These are phyloP conservation scores for barrel medic (Medicago truncatula) DNA, from an alignment of 306 rosid species.

Conservation along the genomic window DNA sequence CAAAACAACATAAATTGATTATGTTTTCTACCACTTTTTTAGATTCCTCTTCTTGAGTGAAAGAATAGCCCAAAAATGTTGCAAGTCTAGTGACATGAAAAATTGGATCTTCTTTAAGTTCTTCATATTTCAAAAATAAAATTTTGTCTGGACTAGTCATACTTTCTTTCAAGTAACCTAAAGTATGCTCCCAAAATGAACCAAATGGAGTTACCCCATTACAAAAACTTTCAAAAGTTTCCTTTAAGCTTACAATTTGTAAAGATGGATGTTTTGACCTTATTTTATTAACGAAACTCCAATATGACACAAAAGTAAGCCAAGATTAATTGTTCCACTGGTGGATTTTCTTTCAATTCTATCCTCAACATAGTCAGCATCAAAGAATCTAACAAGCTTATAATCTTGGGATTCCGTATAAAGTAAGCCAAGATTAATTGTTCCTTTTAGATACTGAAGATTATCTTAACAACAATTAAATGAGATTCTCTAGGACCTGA, in stretches of 20 bases:
- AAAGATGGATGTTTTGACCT: background rate
- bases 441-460: no score
- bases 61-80: constrained; percentile 50
- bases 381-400: no score
- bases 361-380: no score
- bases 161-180: constrained; percentile 65
- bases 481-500: no score
- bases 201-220: constrained; percentile 54
- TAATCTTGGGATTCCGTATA: no score
- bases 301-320: constrained; percentile 24
- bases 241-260: constrained; percentile 35
- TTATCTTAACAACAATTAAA: no score
- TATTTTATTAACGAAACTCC: constrained; percentile 43
- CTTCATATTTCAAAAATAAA: constrained; percentile 62
- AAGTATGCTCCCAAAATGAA: constrained; percentile 58
- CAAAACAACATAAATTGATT: constrained; percentile 51
- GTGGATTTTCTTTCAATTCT: no score
- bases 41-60: constrained; percentile 52
- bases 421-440: no score
- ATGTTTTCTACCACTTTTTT: constrained; percentile 47
- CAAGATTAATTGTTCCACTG: no score
- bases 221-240: constrained; percentile 56
- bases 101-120: constrained; percentile 43
- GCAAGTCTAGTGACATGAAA: constrained; percentile 50
- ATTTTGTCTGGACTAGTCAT: constrained; percentile 48